Evolutionary conservation across 306 rosid genomes (phyloP).

Genomic region (Castanea crenata): DNA sequence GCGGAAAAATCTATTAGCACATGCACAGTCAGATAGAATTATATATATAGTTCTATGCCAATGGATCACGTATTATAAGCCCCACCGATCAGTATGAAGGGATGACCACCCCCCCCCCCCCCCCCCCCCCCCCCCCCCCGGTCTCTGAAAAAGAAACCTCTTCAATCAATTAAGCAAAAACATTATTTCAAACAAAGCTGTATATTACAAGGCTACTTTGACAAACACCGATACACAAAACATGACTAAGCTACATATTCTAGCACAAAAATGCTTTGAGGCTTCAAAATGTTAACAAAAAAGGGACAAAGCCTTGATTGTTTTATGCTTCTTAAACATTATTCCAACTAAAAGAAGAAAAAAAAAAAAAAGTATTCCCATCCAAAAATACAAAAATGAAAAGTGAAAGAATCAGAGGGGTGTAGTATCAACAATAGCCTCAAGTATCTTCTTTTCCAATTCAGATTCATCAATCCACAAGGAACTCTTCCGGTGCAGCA

Average conservation of each 20-base stretch:
- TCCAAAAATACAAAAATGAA: background rate
- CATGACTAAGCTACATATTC: background rate
- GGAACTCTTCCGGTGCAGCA: constrained; percentile 42
- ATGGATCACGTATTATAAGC: background rate
- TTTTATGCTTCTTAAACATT: no score
- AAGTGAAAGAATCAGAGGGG: constrained; percentile 24
- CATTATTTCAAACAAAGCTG: background rate
- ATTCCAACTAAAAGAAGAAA: background rate
- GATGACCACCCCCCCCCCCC: background rate
- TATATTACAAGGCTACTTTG: background rate
- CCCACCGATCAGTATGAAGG: background rate
- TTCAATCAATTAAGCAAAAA: no score
- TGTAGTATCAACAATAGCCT: constrained; percentile 20
- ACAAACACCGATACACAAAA: background rate
- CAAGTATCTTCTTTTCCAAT: constrained; percentile 31
- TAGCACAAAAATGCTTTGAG: background rate
- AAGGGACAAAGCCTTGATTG: no score
- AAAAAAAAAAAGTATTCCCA: background rate
- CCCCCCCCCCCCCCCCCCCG: no score
- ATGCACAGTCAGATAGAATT: background rate
- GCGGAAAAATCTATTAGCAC: constrained; percentile 1
- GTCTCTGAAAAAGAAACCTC: no score
- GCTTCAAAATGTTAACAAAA: background rate
- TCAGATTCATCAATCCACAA: constrained; percentile 39
- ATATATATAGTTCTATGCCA: background rate